phyloP scores from a whole-genome alignment of 257 asterid species.

The Handroanthus guayacan region DNA sequence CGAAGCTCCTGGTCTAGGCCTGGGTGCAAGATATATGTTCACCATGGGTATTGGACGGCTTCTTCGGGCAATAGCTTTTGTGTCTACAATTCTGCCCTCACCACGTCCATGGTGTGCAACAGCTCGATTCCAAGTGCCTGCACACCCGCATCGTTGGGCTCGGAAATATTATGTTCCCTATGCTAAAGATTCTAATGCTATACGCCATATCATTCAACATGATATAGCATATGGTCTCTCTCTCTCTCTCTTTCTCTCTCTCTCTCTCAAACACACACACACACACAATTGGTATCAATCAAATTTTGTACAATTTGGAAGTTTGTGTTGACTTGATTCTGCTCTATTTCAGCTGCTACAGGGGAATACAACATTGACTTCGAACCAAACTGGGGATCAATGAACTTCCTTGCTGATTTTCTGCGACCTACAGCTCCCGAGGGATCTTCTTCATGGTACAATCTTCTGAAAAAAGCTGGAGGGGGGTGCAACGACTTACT shows the following conservation, averaged over 20 bases:
- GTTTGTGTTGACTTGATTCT: constrained; percentile 17
- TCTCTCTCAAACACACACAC: background rate
- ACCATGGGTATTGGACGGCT: constrained; percentile 97
- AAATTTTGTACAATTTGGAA: background rate
- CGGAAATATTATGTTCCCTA: constrained; percentile 90
- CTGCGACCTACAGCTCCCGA: constrained; percentile 84
- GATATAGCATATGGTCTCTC: constrained; percentile 79
- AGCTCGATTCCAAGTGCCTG: constrained; percentile 77
- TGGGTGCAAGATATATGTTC: constrained; percentile 94
- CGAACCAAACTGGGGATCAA: constrained; percentile 86
- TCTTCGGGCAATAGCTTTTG: constrained; percentile 83
- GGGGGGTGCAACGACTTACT: constrained; percentile 98
- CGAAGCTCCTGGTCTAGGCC: constrained; percentile 96
- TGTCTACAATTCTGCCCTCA: constrained; percentile 94
- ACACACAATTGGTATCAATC: background rate
- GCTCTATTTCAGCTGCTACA: constrained; percentile 63
- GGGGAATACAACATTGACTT: constrained; percentile 59
- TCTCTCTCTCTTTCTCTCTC: constrained; percentile 22
- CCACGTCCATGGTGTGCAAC: constrained; percentile 99
- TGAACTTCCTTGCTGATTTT: constrained; percentile 88
- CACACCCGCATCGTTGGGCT: constrained; percentile 87
- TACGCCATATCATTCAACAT: constrained; percentile 67
- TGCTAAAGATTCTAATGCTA: constrained; percentile 73
- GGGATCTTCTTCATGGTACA: constrained; percentile 76
- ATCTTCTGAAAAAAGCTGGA: constrained; percentile 82